A percentile compares a stretch with the other conserved stretches of the same genome.
Conservation (phyloP, 768 basidiomycete genomes). For the Hemileccinum impolitum region DNA sequence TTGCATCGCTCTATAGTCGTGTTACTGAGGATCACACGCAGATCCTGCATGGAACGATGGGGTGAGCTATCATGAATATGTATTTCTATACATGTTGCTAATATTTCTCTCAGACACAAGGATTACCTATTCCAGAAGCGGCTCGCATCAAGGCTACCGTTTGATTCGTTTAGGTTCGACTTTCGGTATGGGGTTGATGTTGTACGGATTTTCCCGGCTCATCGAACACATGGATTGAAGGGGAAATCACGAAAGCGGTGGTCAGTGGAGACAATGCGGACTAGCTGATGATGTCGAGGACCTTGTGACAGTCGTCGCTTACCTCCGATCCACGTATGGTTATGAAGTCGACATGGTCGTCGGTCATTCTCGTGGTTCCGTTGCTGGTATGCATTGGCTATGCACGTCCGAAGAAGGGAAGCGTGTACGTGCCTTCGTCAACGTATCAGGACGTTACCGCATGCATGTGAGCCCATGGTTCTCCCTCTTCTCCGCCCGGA, state of each 20-base stretch:
- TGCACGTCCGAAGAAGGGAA: slow-evolving; percentile 58
- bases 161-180: slow-evolving; percentile 85
- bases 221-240: slow-evolving; percentile 34
- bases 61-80: slow-evolving; percentile 41
- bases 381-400: slow-evolving; percentile 68
- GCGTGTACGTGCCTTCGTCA: slow-evolving; percentile 60
- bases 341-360: slow-evolving; percentile 70
- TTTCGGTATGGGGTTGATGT: slow-evolving; percentile 57
- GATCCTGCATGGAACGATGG: slow-evolving; percentile 80
- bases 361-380: slow-evolving; percentile 74
- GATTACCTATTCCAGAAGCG: slow-evolving; percentile 80
- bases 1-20: slow-evolving; percentile 2
- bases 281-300: slow-evolving; percentile 63
- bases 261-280: slow-evolving; percentile 59
- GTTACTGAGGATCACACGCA: slow-evolving; percentile 31
- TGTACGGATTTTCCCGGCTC: neutral
- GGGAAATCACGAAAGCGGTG: slow-evolving; percentile 75
- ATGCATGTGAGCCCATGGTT: slow-evolving; percentile 58
- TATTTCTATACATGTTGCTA: neutral
- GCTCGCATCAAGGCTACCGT: slow-evolving; percentile 58
- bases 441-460: slow-evolving; percentile 73
- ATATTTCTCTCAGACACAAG: slow-evolving; percentile 57
- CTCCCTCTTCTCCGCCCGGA: neutral
- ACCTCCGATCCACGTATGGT: slow-evolving; percentile 55
- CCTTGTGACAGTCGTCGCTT: slow-evolving; percentile 58